Evolutionary conservation across 1,139 yeast genomes (phyloP), one percentile per base, ranked within the genome.

Genomic region (Wickerhamomyces sp.): DNA sequence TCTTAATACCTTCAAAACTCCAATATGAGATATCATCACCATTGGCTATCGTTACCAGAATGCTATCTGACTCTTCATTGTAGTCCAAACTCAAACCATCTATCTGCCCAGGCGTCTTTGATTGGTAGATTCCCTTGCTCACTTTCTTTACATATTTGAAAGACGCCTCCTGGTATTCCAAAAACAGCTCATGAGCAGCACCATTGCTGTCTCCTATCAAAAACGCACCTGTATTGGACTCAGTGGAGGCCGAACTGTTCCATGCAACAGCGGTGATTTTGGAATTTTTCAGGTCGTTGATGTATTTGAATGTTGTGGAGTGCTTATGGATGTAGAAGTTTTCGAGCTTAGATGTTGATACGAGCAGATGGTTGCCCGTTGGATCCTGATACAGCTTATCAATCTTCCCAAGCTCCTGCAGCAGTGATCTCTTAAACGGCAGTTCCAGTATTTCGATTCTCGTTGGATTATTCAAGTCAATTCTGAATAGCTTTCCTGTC

Each of bases 401-500:
- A 24, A 75, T 61, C 29, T 53, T 52, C 1, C 53, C 52, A 13
- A 47, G 35, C 31, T 51, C 54, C 30, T 49, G 47, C 2, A 38
- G 36, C 8, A 33, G 20, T 7, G 37, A 46, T 36, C 36, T 47
- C 46, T 45, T 47, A 24, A 44, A 45, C 1, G 61, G 50, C 1
- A 58, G 49, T 8, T 51, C 55, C 4, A 63, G 42, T 17, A 49
- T 52, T 16, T 65, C 67, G 8, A 77, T 75, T 7, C 62, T 60
- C 31, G 75, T 72, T 0, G 84, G 84, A 36, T 64, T 64, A 33
- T 70, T 72, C 38, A 76, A 53, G 42, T 76, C 75, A 23, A 76
- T 75, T 23, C 78, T 57, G 39, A 72, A 66, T 19, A 76, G 57
- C 16, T 62, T 47, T 1, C 75, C 73, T 4, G 63, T 57, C 31